phyloP scores from a whole-genome alignment of 2,329 filamentous ascomycete species.

The Scolecobasidium constrictum region DNA sequence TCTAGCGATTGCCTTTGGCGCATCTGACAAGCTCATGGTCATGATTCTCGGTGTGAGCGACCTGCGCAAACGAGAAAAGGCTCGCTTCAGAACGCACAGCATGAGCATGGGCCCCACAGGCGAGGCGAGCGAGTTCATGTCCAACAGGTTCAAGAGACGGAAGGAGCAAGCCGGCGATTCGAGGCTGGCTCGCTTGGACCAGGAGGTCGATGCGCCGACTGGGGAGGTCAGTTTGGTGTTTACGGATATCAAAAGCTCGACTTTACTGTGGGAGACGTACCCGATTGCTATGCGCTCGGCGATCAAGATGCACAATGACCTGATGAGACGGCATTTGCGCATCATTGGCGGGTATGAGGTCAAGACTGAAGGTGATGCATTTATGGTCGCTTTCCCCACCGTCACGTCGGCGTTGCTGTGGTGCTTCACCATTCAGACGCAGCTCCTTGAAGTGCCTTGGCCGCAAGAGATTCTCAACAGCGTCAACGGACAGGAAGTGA shows the following conservation, averaged over 20 bases:
- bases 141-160: constrained; percentile 45
- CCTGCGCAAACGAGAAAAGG: constrained; percentile 74
- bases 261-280: constrained; percentile 89
- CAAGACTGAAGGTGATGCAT: constrained; percentile 98
- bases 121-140: constrained; percentile 59
- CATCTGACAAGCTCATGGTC: constrained; percentile 93
- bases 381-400: constrained; percentile 98
- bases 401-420: constrained; percentile 89
- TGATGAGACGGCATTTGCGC: constrained; percentile 86
- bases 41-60: constrained; percentile 96
- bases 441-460: constrained; percentile 83
- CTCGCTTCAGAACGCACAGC: constrained; percentile 65
- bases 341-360: constrained; percentile 96
- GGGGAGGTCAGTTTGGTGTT: constrained; percentile 92
- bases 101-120: constrained; percentile 74
- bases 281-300: constrained; percentile 91
- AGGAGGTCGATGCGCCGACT: constrained; percentile 82
- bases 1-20: constrained; percentile 89
- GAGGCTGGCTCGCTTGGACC: constrained; percentile 73
- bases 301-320: constrained; percentile 94
- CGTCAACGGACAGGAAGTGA: constrained; percentile 69
- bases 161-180: constrained; percentile 63
- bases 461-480: constrained; percentile 86
- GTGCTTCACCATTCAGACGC: constrained; percentile 89
- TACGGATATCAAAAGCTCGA: constrained; percentile 98